phyloP scores from a whole-genome alignment of 768 basidiomycete species.

The Mycena venus region DNA sequence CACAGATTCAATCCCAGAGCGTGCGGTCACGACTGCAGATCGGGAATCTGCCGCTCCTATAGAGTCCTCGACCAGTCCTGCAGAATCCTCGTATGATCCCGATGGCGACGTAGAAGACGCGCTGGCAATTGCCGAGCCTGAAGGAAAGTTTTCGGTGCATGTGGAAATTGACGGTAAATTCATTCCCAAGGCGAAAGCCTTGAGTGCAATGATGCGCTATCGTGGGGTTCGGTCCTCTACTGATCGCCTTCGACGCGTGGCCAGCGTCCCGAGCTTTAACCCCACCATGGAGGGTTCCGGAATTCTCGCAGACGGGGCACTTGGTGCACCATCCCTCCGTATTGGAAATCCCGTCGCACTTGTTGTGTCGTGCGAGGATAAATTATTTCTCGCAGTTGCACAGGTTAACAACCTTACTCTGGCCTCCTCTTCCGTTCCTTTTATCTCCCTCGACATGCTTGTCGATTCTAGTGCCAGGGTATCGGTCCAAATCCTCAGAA shows the following conservation, averaged over 20 bases:
- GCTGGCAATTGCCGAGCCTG: not conserved
- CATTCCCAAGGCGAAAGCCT: not conserved
- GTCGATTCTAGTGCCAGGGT: not conserved
- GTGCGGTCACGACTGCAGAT: no score
- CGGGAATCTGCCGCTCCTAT: no score
- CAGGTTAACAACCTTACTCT: not conserved
- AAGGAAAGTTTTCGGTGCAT: not conserved
- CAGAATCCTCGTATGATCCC: no score
- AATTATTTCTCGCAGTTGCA: not conserved
- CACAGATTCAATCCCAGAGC: no score
- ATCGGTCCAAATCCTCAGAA: not conserved
- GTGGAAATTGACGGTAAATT: not conserved
- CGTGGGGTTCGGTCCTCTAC: no score
- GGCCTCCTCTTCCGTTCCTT: not conserved
- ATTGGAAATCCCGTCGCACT: slow-evolving; percentile 5
- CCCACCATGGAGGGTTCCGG: not conserved
- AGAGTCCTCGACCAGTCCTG: no score
- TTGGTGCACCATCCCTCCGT: not conserved
- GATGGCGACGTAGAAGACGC: slow-evolving; percentile 2
- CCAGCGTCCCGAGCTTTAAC: not conserved
- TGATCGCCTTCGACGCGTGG: slow-evolving; percentile 8
- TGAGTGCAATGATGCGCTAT: not conserved
- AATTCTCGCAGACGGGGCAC: not conserved
- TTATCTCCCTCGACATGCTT: not conserved
- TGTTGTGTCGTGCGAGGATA: not conserved